Evolutionary conservation across 495 filamentous ascomycete species (phyloP), one percentile per base, ranked within the genome.

Genomic region (Xylaria telfairii): DNA sequence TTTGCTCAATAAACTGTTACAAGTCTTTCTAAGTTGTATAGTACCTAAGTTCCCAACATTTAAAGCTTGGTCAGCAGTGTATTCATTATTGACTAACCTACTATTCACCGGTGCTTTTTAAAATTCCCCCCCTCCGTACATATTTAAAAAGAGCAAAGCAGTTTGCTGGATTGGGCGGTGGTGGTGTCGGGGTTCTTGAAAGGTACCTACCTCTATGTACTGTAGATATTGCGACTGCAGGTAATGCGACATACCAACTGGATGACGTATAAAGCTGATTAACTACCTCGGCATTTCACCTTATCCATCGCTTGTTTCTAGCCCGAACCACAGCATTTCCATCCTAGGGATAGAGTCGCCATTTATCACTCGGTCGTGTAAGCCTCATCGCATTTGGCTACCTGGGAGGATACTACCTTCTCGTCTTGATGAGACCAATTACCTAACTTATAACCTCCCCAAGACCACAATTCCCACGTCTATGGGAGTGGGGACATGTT

Each of bases 401-500:
- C 3, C 15, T 57, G 12, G 32, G 53, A 15, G 30, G 30, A 37
- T 34, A 8, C 17, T 59, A 37, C 28, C 56, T 21, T 37, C 56
- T 59, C 30, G 30, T 19, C 28, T 59, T 37, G 17, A 59, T 39
- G 56, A 37, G 56, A 21, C n/a, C 19, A n/a, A n/a, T n/a, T 12
- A 21, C 44, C 6, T 37, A 59, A 37, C 56, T 59, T 39, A 59
- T 59, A 59, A n/a, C 7, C 56, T 34, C 26, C 32, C 9, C 3
- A 59, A 39, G 17, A 59, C 7, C 19, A 59, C 32, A 21, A 37
- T 37, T 34, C 56, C n/a, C 56, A 39, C 32, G 10, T 37, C 56
- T 59, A 12, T 19, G n/a, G 30, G 56, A 37, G 56, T 59, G 56
- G 56, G 56, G 56, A 32, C 12, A 62, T 42, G 59, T 62, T 62